Evolutionary conservation across 331 rosid species (phyloP), one percentile per base, ranked within the genome.

Genomic region (Quercus lobata): DNA sequence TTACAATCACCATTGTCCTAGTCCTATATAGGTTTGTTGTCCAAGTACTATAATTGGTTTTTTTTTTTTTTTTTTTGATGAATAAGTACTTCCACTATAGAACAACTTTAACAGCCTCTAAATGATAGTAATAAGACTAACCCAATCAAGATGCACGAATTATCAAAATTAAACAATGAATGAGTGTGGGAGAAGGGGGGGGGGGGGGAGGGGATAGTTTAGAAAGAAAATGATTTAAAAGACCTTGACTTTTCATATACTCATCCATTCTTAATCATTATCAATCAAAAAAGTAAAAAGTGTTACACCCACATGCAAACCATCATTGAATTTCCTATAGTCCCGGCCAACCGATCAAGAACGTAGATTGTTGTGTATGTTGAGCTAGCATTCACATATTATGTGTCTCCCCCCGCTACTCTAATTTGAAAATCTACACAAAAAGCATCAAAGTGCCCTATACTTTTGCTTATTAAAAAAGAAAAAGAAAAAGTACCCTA

Each of bases 291-390:
- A 72, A 69, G 71, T 72, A 73, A 75, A 87, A 80, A 66, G 87
- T 80, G 78, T 44, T 75, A 72, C 84, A 8, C 76, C 61, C 90
- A 91, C 92, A 88, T 92, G 95, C 88, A 75, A 63, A 57, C 81
- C 80, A 86, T 76, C 79, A 53, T 41, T 58, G 85, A 84, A 60
- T 70, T 78, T 88, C 72, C 76, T 77, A 80, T 6, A 63, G 77
- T 81, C 80, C 27, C 71, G 72, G 54, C 75, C 83, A 32, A 21
- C 75, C 81, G 44, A 58, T 27, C 56, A 52, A 74, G 83, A 44
- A 78, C 74, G 82, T 78, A 77, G 84, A 81, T 82, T 77, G 12
- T 76, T 44, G 18, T 12, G 44, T 69, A 12, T 24, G 32, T 57
- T 30, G 32, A 65, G 71, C 30, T 71, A 49, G 68, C 70, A 19